These are phyloP conservation scores for Metschnikowia anglica DNA, from an alignment of 805 yeast species.

Conservation along the genomic window DNA sequence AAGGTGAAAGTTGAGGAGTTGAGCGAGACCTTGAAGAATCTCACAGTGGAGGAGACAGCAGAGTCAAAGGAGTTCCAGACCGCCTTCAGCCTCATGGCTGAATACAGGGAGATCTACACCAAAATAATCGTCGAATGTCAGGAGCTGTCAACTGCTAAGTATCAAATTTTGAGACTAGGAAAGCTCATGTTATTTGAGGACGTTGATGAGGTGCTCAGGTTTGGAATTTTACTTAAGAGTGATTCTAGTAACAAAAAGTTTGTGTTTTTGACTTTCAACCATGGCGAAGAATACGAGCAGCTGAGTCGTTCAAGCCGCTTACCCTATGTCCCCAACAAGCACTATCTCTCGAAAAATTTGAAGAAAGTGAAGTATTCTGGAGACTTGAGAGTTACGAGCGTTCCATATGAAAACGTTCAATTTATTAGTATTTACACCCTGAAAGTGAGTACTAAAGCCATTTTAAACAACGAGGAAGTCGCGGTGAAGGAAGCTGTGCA, in stretches of 20 bases:
- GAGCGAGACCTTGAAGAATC: constrained; percentile 43
- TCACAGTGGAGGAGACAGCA: constrained; percentile 37
- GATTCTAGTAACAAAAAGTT: constrained; percentile 32
- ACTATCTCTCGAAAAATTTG: constrained; percentile 38
- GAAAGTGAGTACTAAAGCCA: constrained; percentile 31
- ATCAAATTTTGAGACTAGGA: constrained; percentile 49
- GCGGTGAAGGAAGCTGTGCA: constrained; percentile 37
- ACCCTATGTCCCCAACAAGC: constrained; percentile 39
- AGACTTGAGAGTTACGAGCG: constrained; percentile 36
- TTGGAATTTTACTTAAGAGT: constrained; percentile 57
- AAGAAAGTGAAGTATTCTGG: constrained; percentile 35
- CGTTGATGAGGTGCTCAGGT: constrained; percentile 35
- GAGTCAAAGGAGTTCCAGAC: constrained; percentile 44
- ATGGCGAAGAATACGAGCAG: constrained; percentile 35
- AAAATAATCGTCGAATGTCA: constrained; percentile 49
- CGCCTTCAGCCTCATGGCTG: constrained; percentile 44
- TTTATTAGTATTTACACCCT: constrained; percentile 42
- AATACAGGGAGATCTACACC: constrained; percentile 45
- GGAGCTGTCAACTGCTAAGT: constrained; percentile 47
- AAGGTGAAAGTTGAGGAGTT: constrained; percentile 60
- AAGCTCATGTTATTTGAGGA: constrained; percentile 60
- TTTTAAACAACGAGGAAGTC: constrained; percentile 36
- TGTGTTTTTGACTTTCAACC: constrained; percentile 46
- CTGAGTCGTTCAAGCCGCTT: constrained; percentile 24
- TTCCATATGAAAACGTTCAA: constrained; percentile 43